phyloP scores from a whole-genome alignment of 164 flowering plant genomes.

The Kingdonia uniflora region DNA sequence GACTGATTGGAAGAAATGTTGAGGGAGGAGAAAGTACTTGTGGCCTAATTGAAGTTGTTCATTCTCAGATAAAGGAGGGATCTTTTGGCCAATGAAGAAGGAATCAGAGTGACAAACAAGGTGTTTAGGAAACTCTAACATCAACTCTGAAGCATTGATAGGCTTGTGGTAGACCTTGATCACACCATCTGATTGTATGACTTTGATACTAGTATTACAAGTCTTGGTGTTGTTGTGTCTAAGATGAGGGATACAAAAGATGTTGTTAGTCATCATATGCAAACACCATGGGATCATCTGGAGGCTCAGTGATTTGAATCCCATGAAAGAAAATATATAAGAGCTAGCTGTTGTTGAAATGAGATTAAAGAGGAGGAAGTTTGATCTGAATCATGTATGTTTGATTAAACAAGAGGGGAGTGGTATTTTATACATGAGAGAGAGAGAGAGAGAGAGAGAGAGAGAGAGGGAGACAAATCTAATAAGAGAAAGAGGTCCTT shows the following conservation, averaged over 20 bases:
- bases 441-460: too few species aligned
- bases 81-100: conserved; percentile 58
- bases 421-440: too few species aligned
- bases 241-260: conserved; percentile 17
- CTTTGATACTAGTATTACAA: conserved; percentile 21
- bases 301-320: conserved; percentile 14
- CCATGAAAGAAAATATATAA: conserved; percentile 8
- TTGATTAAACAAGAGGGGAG: too few species aligned
- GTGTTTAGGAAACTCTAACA: conserved; percentile 49
- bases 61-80: conserved; percentile 35
- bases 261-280: conserved; percentile 16
- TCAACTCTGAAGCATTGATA: conserved; percentile 38
- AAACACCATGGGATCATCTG: conserved; percentile 22
- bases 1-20: conserved; percentile 40
- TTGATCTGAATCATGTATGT: too few species aligned
- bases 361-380: too few species aligned
- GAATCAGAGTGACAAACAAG: conserved; percentile 51
- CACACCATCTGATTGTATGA: conserved; percentile 40
- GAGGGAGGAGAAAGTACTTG: conserved; percentile 59
- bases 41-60: conserved; percentile 54
- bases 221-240: not conserved
- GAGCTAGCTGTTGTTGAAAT: too few species aligned
- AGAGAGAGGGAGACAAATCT: too few species aligned
- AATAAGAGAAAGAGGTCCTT: too few species aligned
- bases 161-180: conserved; percentile 44